phyloP scores from a whole-genome alignment of 2,329 filamentous ascomycete species.

The Penicillium sclerotiorum region DNA sequence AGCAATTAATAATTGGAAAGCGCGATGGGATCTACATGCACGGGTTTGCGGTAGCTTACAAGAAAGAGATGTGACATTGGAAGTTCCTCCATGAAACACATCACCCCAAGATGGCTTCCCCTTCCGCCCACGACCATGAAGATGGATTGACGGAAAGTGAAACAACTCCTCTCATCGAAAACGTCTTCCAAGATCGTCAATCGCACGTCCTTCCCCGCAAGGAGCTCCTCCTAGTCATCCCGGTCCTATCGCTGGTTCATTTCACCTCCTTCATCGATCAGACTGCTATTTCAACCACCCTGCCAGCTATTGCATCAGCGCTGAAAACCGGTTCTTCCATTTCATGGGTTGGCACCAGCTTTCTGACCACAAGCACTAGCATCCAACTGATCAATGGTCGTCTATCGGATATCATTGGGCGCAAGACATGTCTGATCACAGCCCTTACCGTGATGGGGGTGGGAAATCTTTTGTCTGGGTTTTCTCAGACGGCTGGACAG shows the following conservation, averaged over 20 bases:
- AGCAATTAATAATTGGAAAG: no score
- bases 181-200: not conserved
- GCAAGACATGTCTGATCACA: conserved; percentile 57
- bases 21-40: no score
- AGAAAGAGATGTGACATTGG: not conserved
- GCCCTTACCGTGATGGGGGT: conserved; percentile 53
- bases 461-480: conserved; percentile 52
- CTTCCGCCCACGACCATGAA: not conserved
- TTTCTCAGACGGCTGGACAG: conserved; percentile 41
- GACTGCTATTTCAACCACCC: conserved; percentile 1
- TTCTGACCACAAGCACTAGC: conserved; percentile 37
- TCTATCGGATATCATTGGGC: conserved; percentile 58
- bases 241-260: not conserved
- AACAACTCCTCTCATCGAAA: not conserved
- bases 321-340: not conserved
- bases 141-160: not conserved
- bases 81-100: not conserved
- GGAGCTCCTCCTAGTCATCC: not conserved
- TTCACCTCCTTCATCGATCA: conserved; percentile 7
- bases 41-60: no score
- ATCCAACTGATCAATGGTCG: conserved; percentile 64
- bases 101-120: not conserved
- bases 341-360: conserved; percentile 20
- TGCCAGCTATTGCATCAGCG: not conserved
- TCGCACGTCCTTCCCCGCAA: not conserved